These are phyloP conservation scores for Davidsoniella neocaledoniae DNA, from an alignment of 2,329 filamentous ascomycete genomes.

Conservation along the genomic window DNA sequence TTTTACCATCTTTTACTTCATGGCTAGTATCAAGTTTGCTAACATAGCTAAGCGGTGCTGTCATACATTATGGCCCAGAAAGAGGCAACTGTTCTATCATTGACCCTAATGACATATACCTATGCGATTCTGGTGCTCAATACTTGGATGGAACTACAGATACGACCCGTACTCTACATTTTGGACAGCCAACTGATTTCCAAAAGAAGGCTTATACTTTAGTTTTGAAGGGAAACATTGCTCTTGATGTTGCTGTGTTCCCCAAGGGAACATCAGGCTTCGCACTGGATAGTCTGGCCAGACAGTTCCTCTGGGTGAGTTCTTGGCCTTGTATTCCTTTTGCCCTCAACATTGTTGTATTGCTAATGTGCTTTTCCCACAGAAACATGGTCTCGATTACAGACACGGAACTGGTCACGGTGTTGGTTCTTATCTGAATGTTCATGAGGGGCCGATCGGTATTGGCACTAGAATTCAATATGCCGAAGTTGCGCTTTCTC, in stretches of 20 bases:
- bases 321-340: not conserved
- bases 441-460: conserved; percentile 92
- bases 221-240: conserved; percentile 87
- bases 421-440: conserved; percentile 87
- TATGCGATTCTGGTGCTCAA: conserved; percentile 96
- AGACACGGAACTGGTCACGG: conserved; percentile 93
- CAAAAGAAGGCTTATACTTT: conserved; percentile 86
- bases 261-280: conserved; percentile 92
- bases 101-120: conserved; percentile 71
- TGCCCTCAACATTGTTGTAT: not conserved
- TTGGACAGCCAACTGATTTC: conserved; percentile 64
- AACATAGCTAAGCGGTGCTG: conserved; percentile 52
- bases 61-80: conserved; percentile 92
- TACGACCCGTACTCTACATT: conserved; percentile 84
- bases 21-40: conserved; percentile 11
- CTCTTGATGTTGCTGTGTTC: conserved; percentile 70
- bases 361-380: conserved; percentile 2
- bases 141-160: conserved; percentile 93
- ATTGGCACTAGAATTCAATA: conserved; percentile 87
- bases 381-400: conserved; percentile 74
- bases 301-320: conserved; percentile 78
- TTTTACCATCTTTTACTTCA: conserved; percentile 2
- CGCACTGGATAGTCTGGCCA: conserved; percentile 71
- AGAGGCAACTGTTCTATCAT: conserved; percentile 65
- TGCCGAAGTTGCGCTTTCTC: conserved; percentile 70